Evolutionary conservation across 768 basidiomycete species (phyloP).

Genomic region (Rhodotorula diobovata): DNA sequence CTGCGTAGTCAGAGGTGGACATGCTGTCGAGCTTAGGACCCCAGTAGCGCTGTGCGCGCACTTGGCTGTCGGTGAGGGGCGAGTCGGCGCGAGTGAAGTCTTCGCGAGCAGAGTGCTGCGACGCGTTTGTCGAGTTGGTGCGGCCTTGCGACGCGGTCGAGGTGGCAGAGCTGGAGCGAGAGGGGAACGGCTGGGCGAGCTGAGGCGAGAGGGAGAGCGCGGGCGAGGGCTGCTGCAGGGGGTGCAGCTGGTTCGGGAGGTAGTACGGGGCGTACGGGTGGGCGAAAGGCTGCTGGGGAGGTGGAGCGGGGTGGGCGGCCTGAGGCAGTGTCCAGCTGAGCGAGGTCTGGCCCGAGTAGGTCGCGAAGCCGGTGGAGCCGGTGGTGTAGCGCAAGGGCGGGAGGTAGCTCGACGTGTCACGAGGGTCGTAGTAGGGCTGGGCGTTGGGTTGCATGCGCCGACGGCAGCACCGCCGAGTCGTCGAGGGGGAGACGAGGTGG

Average conservation of each 20-base stretch:
- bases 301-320: too few species aligned
- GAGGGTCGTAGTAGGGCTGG: neutral
- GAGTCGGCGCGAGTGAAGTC: neutral
- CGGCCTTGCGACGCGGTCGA: neutral
- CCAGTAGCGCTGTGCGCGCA: neutral
- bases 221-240: neutral
- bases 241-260: neutral
- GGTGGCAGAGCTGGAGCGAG: neutral
- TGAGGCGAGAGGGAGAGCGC: neutral
- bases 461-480: neutral
- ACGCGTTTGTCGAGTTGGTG: neutral
- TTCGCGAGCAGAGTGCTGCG: neutral
- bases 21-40: neutral
- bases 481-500: neutral
- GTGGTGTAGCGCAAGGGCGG: neutral
- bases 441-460: neutral
- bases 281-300: neutral
- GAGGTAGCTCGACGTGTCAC: neutral
- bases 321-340: neutral
- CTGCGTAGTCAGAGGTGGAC: neutral
- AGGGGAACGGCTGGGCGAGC: neutral
- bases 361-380: neutral
- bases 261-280: neutral
- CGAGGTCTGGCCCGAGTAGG: neutral
- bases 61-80: neutral